These are phyloP conservation scores for Cystofilobasidium macerans DNA, from an alignment of 768 basidiomycete genomes.

Conservation along the genomic window DNA sequence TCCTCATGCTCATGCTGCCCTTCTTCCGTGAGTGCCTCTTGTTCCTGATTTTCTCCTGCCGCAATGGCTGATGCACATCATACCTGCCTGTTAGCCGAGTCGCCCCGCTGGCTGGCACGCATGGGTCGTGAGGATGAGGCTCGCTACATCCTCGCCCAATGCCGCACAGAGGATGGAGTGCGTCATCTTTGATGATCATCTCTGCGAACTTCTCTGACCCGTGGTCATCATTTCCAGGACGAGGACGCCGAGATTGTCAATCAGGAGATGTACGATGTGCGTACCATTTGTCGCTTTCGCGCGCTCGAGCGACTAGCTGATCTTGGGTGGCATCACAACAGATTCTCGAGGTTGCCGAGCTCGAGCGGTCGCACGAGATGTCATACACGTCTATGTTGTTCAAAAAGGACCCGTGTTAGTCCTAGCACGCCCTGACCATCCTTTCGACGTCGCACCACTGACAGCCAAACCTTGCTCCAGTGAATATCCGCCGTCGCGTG, in stretches of 20 bases:
- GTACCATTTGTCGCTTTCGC: background rate
- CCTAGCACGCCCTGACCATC: too few species aligned
- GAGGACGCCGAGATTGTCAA: conserved; percentile 21
- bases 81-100: conserved; percentile 25
- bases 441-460: too few species aligned
- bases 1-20: conserved; percentile 22
- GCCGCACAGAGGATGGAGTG: conserved; percentile 18
- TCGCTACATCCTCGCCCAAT: conserved; percentile 14
- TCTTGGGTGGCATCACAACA: background rate
- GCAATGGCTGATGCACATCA: background rate
- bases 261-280: conserved; percentile 27
- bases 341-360: conserved; percentile 29
- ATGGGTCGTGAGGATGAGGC: conserved; percentile 26
- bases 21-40: conserved; percentile 25
- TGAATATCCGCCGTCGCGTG: conserved; percentile 22
- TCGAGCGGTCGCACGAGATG: conserved; percentile 25
- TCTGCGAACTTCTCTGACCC: background rate
- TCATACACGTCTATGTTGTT: conserved; percentile 27
- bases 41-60: background rate
- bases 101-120: conserved; percentile 33
- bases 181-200: background rate
- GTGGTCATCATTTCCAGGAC: conserved; percentile 12
- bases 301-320: background rate
- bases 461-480: too few species aligned
- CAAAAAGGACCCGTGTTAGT: conserved; percentile 13